Evolutionary conservation across 129 eudicot genomes (phyloP).

Genomic region (Helichrysum umbraculigerum): DNA sequence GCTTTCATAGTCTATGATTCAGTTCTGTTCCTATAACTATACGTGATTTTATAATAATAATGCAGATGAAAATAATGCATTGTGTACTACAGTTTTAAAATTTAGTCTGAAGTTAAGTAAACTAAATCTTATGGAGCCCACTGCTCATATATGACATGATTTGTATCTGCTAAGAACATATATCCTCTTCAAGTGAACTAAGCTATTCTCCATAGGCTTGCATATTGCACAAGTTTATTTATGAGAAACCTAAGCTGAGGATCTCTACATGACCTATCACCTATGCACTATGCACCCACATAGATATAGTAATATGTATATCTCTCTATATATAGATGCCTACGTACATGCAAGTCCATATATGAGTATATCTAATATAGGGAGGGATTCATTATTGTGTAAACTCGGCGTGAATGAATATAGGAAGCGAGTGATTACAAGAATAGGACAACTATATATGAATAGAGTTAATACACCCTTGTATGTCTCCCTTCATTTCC

Average conservation of each 20-base stretch:
- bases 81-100: neutral
- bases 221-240: neutral
- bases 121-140: neutral
- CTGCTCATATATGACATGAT: conserved; percentile 10
- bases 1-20: neutral
- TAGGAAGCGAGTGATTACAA: no score
- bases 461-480: neutral
- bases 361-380: neutral
- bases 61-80: neutral
- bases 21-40: neutral
- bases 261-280: neutral
- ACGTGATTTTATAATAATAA: neutral
- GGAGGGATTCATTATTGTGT: neutral
- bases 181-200: neutral
- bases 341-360: neutral
- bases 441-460: neutral
- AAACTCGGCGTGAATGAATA: no score
- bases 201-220: neutral
- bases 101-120: neutral
- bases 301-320: neutral
- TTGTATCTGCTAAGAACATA: neutral
- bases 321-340: neutral
- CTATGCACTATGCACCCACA: neutral
- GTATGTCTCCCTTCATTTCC: neutral
- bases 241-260: conserved; percentile 3